Percentiles rank a stretch among this genome's conserved stretches.
phyloP scores from a whole-genome alignment of 1,284 basidiomycete species.

The Cutaneotrichosporon cavernicola region DNA sequence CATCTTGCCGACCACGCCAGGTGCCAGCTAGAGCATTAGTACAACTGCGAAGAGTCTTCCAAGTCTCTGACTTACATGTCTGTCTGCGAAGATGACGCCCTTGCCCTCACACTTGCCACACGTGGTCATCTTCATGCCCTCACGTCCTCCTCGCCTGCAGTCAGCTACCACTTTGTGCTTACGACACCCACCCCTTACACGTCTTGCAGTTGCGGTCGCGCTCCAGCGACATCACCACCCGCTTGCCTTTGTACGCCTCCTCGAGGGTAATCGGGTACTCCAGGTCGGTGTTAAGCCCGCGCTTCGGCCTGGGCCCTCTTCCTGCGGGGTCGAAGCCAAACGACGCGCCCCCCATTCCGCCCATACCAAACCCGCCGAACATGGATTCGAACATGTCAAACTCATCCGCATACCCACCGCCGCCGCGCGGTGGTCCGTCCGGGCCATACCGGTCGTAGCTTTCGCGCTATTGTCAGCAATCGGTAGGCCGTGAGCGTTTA shows the following conservation, averaged over 20 bases:
- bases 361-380: slow-evolving; percentile 58
- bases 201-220: slow-evolving; percentile 73
- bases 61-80: slow-evolving; percentile 42
- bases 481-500: slow-evolving; percentile 13
- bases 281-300: slow-evolving; percentile 68
- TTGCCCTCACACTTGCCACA: slow-evolving; percentile 82
- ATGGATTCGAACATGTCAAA: slow-evolving; percentile 73
- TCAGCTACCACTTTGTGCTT: slow-evolving; percentile 19
- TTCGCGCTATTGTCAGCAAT: slow-evolving; percentile 57
- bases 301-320: slow-evolving; percentile 53
- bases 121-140: slow-evolving; percentile 70
- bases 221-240: slow-evolving; percentile 84
- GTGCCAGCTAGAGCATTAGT: slow-evolving; percentile 40
- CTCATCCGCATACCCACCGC: slow-evolving; percentile 51
- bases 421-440: slow-evolving; percentile 56
- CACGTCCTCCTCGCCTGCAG: slow-evolving; percentile 24
- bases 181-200: slow-evolving; percentile 68
- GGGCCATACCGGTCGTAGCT: slow-evolving; percentile 80
- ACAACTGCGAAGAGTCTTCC: no score
- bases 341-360: slow-evolving; percentile 42
- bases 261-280: slow-evolving; percentile 84
- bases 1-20: slow-evolving; percentile 55
- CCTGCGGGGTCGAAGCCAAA: slow-evolving; percentile 40
- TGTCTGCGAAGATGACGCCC: slow-evolving; percentile 46
- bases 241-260: slow-evolving; percentile 89